Evolutionary conservation across 768 basidiomycete species (phyloP), one percentile per base, ranked within the genome.

Genomic region (Kwoniella heveanensis): DNA sequence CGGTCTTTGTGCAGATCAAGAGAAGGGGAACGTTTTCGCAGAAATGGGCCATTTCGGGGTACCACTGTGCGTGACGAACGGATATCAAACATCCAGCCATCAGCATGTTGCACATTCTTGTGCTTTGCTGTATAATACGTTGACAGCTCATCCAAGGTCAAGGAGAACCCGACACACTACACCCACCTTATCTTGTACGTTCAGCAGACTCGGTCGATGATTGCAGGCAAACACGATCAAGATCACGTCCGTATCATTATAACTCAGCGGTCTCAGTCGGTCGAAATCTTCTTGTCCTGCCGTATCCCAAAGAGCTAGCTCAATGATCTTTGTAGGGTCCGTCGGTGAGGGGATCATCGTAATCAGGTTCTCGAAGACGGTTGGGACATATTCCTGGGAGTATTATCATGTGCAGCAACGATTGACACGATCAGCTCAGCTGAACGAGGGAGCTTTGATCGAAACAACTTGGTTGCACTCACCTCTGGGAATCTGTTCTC

Each of bases 281-380:
- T 81, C 80, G 56, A 80, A 99, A 83, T 99, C 95, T 82, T 99
- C 96, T 82, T 99, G 96, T 70, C 96, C 96, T 36, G 96, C 96
- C n/a, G 96, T 99, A 85, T 99, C 96, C 96, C 96, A 99, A 60
- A 99, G 84, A 9, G 77, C 75, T 10, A 80, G 54, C 49, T 77
- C 77, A 53, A 80, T 73, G 27, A 67, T 72, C 54, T 78, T 80
- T 1, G 72, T 65, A 1, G 77, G 74, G 49, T 78, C 79, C 30
- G 64, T 65, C 21, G 76, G 77, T 17, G 76, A 76, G 10, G 77
- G 77, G 47, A 78, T 70, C 58, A 70, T 70, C 54, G 76, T 79
- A 37, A 77, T 64, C 19, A 74, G 64, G 66, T 78, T 80, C 50
- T 80, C 79, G 56, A 80, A 80, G 9, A 80, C 77, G 46, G 79